Evolutionary conservation across 2,329 filamentous ascomycete genomes (phyloP).

Genomic region (Talaromyces pinophilus): DNA sequence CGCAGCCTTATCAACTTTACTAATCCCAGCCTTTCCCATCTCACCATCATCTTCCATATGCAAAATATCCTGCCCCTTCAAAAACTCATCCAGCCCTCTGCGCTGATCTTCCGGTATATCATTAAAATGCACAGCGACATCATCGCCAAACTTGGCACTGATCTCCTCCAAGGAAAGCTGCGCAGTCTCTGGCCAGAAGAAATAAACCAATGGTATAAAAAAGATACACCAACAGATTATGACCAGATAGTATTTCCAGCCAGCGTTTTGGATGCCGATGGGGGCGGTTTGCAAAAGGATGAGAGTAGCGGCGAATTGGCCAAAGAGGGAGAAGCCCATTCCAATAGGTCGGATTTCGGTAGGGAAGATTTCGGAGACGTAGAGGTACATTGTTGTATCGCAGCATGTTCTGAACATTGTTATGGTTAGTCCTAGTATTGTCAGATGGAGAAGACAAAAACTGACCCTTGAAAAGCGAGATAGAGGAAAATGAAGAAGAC

Average conservation of each 20-base stretch:
- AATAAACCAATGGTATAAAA: conserved; percentile 48
- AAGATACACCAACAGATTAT: conserved; percentile 49
- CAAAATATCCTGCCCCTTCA: conserved; percentile 13
- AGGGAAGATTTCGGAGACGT: conserved; percentile 51
- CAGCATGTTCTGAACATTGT: conserved; percentile 29
- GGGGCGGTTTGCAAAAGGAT: conserved; percentile 53
- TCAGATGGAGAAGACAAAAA: background rate
- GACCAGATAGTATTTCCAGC: conserved; percentile 56
- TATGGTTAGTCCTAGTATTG: background rate
- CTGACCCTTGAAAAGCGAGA: conserved; percentile 18
- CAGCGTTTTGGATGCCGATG: conserved; percentile 46
- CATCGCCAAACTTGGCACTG: conserved; percentile 52
- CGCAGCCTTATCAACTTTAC: background rate
- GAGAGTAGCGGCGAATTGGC: conserved; percentile 52
- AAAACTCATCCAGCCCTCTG: conserved; percentile 27
- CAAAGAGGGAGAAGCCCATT: conserved; percentile 55
- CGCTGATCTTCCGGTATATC: conserved; percentile 47
- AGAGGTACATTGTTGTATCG: conserved; percentile 52
- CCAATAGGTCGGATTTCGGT: conserved; percentile 55
- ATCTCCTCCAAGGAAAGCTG: conserved; percentile 51
- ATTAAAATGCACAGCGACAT: conserved; percentile 51
- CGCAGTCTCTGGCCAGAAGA: conserved; percentile 49
- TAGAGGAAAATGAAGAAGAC: conserved; percentile 47
- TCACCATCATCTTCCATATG: conserved; percentile 12
- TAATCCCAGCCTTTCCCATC: background rate